These are phyloP conservation scores for Coemansia sp. DNA, from an alignment of 192 early-diverging fungal genomes.

Conservation along the genomic window DNA sequence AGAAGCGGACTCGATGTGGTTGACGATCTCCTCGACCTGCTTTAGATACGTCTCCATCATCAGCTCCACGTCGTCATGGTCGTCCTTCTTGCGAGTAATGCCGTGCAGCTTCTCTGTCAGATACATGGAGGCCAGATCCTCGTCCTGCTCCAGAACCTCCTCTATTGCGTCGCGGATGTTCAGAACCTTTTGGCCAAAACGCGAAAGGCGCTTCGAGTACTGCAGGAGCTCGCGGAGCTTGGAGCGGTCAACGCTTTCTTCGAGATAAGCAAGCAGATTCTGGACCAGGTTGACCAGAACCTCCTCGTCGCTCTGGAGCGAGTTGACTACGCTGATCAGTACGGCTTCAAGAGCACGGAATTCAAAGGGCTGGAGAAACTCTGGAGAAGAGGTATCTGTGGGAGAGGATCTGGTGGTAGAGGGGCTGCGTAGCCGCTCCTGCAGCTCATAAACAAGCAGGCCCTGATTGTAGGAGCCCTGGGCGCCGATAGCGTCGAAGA, in stretches of 20 bases:
- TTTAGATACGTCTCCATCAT: conserved; percentile 89
- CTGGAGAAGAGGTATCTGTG: neutral
- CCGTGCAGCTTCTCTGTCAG: conserved; percentile 76
- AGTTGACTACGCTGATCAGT: conserved; percentile 67
- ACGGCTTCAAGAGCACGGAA: conserved; percentile 79
- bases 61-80: conserved; percentile 89
- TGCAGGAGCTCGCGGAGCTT: conserved; percentile 77
- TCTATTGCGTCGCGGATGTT: conserved; percentile 75
- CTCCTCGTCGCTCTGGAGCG: conserved; percentile 69
- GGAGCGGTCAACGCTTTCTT: conserved; percentile 70
- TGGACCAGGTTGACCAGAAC: conserved; percentile 68
- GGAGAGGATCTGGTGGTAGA: conserved; percentile 3
- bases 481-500: conserved; percentile 72
- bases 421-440: conserved; percentile 65
- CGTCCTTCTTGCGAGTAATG: conserved; percentile 54
- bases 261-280: conserved; percentile 65
- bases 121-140: conserved; percentile 89
- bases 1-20: conserved; percentile 66
- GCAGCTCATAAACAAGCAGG: conserved; percentile 76
- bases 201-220: conserved; percentile 74
- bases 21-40: conserved; percentile 80
- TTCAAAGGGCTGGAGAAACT: conserved; percentile 44
- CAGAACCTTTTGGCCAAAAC: conserved; percentile 74
- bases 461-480: conserved; percentile 71
- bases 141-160: conserved; percentile 83